Evolutionary conservation across 495 filamentous ascomycete genomes (phyloP).

Genomic region (Tuber calosporum): DNA sequence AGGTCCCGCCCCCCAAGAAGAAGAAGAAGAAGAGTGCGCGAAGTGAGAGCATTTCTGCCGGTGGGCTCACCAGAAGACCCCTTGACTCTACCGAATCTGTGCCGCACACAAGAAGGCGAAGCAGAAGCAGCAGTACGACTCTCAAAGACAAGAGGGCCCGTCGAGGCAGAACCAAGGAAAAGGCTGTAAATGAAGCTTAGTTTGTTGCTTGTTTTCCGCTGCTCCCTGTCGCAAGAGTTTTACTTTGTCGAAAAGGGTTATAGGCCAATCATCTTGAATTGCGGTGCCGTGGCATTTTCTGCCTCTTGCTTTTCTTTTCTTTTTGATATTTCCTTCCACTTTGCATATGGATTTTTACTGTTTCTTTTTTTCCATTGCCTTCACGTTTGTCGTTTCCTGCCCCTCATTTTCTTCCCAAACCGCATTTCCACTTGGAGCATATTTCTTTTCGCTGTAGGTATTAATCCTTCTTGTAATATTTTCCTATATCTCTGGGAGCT

Average conservation of each 20-base stretch:
- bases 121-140: slow-evolving; percentile 28
- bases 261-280: slow-evolving; percentile 8
- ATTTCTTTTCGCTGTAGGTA: slow-evolving; percentile 33
- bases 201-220: background rate
- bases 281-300: slow-evolving; percentile 26
- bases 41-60: slow-evolving; percentile 27
- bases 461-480: slow-evolving; percentile 38
- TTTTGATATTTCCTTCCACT: slow-evolving; percentile 20
- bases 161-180: slow-evolving; percentile 29
- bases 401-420: background rate
- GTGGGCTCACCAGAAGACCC: slow-evolving; percentile 22
- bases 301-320: slow-evolving; percentile 20
- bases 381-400: slow-evolving; percentile 14
- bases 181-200: slow-evolving; percentile 20
- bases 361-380: slow-evolving; percentile 25
- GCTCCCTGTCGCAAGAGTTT: background rate
- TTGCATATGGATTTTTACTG: slow-evolving; percentile 13
- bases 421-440: slow-evolving; percentile 12
- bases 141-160: slow-evolving; percentile 27
- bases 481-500: slow-evolving; percentile 16
- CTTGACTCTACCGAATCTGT: slow-evolving; percentile 19
- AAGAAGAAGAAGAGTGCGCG: slow-evolving; percentile 12
- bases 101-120: slow-evolving; percentile 25
- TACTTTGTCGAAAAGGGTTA: slow-evolving; percentile 19
- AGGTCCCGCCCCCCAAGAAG: slow-evolving; percentile 10